Conservation (phyloP, 106 monocot genomes). For the Allium sativum region DNA sequence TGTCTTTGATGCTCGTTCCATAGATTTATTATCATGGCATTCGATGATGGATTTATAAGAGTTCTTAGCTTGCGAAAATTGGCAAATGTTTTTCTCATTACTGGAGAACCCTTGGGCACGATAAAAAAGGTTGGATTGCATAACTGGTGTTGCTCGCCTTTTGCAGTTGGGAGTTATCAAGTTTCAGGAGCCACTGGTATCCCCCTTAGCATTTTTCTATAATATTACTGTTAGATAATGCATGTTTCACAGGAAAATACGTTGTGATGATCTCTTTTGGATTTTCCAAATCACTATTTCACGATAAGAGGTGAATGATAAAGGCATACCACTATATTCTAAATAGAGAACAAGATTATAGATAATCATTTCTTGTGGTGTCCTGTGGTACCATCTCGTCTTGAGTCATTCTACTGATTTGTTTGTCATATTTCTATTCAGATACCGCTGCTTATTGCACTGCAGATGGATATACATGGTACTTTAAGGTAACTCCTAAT, state of each 20-base stretch:
- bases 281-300: neutral
- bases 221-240: neutral
- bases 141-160: conserved; percentile 22
- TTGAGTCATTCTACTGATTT: neutral
- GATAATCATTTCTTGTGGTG: neutral
- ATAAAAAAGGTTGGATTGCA: conserved; percentile 26
- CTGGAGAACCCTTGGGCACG: conserved; percentile 24
- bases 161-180: conserved; percentile 55
- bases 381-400: neutral
- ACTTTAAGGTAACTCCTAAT: conserved; percentile 42
- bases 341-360: neutral
- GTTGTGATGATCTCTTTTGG: neutral
- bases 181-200: conserved; percentile 48
- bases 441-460: conserved; percentile 75
- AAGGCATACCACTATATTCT: neutral
- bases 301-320: neutral
- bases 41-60: conserved; percentile 54
- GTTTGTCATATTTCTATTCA: conserved; percentile 12
- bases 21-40: conserved; percentile 39
- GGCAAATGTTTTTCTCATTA: conserved; percentile 41
- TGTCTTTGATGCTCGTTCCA: neutral
- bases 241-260: neutral
- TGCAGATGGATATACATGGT: conserved; percentile 59
- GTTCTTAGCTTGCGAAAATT: conserved; percentile 34
- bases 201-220: neutral